Conservation (phyloP, 352 stramenopile species). For the Phytopythium vexans region DNA sequence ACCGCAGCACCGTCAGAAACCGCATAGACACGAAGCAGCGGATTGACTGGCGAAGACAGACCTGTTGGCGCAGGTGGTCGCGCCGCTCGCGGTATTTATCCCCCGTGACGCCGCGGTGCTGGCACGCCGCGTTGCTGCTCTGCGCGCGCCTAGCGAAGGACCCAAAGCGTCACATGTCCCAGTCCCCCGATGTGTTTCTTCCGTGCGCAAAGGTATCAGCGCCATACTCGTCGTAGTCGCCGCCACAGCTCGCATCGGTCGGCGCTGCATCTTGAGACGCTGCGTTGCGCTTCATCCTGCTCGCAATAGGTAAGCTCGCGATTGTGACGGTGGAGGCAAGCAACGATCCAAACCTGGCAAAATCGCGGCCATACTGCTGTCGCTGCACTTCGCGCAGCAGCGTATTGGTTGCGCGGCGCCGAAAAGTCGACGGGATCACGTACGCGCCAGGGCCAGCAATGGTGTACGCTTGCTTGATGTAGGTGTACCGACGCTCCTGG, state of each 20-base stretch:
- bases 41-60: not conserved
- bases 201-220: not conserved
- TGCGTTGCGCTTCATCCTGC: not conserved
- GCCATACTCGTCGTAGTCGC: too few species aligned
- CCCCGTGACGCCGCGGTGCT: slow-evolving; percentile 22
- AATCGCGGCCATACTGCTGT: slow-evolving; percentile 51
- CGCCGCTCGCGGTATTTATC: slow-evolving; percentile 34
- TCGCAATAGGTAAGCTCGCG: not conserved
- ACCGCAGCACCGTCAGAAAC: slow-evolving; percentile 4
- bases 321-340: too few species aligned
- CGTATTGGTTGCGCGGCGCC: slow-evolving; percentile 23
- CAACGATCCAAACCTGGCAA: slow-evolving; percentile 33
- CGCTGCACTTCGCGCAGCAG: slow-evolving; percentile 43
- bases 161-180: slow-evolving; percentile 8
- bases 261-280: not conserved
- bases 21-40: slow-evolving; percentile 1
- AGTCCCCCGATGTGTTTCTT: slow-evolving; percentile 3
- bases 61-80: slow-evolving; percentile 24
- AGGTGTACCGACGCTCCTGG: slow-evolving; percentile 37
- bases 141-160: slow-evolving; percentile 4
- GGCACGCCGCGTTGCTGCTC: slow-evolving; percentile 10
- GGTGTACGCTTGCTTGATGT: slow-evolving; percentile 48
- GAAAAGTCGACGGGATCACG: slow-evolving; percentile 56
- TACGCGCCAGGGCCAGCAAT: slow-evolving; percentile 51
- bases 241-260: not conserved